Evolutionary conservation across 441 rosid genomes (phyloP).

Genomic region (Erodium moschatum): DNA sequence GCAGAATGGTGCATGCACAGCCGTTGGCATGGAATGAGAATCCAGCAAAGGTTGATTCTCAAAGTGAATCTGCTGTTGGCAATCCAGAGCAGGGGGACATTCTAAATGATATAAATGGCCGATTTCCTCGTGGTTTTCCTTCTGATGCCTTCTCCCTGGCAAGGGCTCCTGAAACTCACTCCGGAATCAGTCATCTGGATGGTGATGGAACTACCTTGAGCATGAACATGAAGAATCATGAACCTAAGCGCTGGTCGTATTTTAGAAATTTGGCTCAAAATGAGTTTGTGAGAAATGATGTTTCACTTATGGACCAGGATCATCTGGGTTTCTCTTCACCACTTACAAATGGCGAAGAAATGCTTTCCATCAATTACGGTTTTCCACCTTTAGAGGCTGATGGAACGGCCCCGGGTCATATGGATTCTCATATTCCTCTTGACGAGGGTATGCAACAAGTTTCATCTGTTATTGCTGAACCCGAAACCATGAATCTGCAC

Average conservation of each 20-base stretch:
- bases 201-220: constrained; percentile 54
- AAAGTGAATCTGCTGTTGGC: constrained; percentile 25
- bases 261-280: constrained; percentile 57
- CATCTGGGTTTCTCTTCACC: constrained; percentile 46
- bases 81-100: constrained; percentile 50
- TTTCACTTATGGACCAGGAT: constrained; percentile 52
- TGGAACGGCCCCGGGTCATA: constrained; percentile 32
- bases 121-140: constrained; percentile 64
- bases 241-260: constrained; percentile 63
- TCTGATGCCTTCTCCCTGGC: constrained; percentile 51
- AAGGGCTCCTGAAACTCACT: constrained; percentile 32
- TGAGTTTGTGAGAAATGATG: constrained; percentile 45
- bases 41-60: constrained; percentile 31
- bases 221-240: constrained; percentile 44
- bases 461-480: constrained; percentile 30
- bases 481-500: constrained; percentile 29
- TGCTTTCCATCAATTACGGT: constrained; percentile 39
- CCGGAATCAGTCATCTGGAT: constrained; percentile 28
- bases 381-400: constrained; percentile 49
- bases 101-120: constrained; percentile 59
- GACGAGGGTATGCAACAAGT: constrained; percentile 38
- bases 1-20: constrained; percentile 29
- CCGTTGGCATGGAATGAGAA: constrained; percentile 29
- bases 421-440: constrained; percentile 31
- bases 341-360: constrained; percentile 36